These are phyloP conservation scores for Hortaea sp. DNA, from an alignment of 2,329 filamentous ascomycete genomes.

Conservation along the genomic window DNA sequence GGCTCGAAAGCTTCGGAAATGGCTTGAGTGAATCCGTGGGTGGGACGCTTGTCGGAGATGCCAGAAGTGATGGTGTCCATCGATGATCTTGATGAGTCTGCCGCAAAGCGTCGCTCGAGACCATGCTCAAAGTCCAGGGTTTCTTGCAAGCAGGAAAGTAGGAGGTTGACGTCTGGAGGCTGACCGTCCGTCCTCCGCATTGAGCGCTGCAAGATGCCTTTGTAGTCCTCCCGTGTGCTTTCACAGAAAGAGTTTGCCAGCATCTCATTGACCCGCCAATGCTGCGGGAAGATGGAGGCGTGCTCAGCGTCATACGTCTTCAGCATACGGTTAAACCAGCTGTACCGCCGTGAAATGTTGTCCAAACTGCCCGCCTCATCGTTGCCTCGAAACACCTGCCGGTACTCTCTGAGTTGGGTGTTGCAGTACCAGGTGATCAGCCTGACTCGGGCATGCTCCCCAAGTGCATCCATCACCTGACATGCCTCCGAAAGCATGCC, in stretches of 20 bases:
- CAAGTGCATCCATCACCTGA: conserved; percentile 86
- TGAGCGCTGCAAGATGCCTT: conserved; percentile 77
- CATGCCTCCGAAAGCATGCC: conserved; percentile 76
- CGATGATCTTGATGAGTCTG: conserved; percentile 53
- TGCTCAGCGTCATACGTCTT: conserved; percentile 95
- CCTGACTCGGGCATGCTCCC: conserved; percentile 66
- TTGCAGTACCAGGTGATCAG: conserved; percentile 97
- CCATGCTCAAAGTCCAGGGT: conserved; percentile 95
- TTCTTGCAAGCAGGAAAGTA: conserved; percentile 84
- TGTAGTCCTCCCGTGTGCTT: conserved; percentile 90
- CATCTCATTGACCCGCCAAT: conserved; percentile 85
- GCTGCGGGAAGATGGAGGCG: conserved; percentile 69
- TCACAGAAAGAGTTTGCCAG: conserved; percentile 91
- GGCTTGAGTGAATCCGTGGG: conserved; percentile 69
- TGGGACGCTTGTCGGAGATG: conserved; percentile 51
- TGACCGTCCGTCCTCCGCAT: conserved; percentile 69
- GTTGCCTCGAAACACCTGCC: conserved; percentile 89
- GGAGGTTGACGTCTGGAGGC: conserved; percentile 77
- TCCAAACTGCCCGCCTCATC: conserved; percentile 94
- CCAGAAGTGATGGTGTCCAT: conserved; percentile 71
- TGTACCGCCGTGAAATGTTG: conserved; percentile 89
- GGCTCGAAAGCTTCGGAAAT: conserved; percentile 97
- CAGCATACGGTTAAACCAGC: conserved; percentile 93
- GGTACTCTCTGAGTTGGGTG: conserved; percentile 87
- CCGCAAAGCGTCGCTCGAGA: conserved; percentile 73